Evolutionary conservation across 202 grass and related monocot genomes (phyloP).

Genomic region (Digitaria exilis): DNA sequence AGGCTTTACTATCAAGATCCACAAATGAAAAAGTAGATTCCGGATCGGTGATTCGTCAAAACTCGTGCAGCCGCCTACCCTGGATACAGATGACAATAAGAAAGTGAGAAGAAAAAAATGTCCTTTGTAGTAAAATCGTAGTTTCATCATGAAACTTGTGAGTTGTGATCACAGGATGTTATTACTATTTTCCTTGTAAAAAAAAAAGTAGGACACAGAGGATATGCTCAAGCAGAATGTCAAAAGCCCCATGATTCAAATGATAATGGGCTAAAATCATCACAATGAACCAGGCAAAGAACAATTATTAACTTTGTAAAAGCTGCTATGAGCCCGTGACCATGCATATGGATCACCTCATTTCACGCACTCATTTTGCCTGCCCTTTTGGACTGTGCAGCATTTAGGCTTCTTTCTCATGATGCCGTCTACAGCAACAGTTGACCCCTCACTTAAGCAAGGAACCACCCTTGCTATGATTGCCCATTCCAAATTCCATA

Average conservation of each 20-base stretch:
- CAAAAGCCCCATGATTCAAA: slow-evolving; percentile 33
- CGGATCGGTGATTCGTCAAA: background rate
- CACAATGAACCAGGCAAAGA: slow-evolving; percentile 7
- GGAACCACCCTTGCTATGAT: slow-evolving; percentile 29
- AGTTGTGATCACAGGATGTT: background rate
- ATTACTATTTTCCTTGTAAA: background rate
- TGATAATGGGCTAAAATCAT: slow-evolving; percentile 14
- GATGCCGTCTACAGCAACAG: slow-evolving; percentile 15
- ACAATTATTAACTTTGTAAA: slow-evolving; percentile 35
- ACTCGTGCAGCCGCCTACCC: background rate
- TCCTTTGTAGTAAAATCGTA: background rate
- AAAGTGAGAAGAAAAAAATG: background rate
- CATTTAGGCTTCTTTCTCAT: slow-evolving; percentile 27
- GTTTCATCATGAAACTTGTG: background rate
- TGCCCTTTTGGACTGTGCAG: slow-evolving; percentile 34
- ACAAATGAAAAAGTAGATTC: background rate
- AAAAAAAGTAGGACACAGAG: background rate
- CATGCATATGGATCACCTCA: slow-evolving; percentile 46
- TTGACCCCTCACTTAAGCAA: slow-evolving; percentile 44
- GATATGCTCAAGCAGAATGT: background rate
- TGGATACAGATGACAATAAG: too few relatives aligned
- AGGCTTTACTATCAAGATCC: slow-evolving; percentile 13
- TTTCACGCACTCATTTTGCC: slow-evolving; percentile 46
- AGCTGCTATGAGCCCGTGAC: slow-evolving; percentile 23
- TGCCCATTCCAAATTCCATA: slow-evolving; percentile 6